phyloP scores from a whole-genome alignment of 2,329 filamentous ascomycete genomes.

The Colletotrichum godetiae region DNA sequence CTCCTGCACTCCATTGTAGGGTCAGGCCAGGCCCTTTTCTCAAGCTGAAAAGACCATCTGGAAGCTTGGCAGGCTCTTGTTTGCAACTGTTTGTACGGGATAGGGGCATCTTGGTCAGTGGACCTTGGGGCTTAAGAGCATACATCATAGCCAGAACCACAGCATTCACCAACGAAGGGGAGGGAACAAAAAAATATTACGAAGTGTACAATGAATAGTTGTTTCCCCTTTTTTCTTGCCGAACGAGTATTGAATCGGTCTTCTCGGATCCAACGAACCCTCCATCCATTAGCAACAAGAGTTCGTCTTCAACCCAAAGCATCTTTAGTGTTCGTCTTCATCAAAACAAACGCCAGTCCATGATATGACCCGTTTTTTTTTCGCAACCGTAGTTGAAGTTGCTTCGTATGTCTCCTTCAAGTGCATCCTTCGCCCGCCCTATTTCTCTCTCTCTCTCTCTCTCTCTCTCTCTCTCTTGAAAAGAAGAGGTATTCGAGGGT shows the following conservation, averaged over 20 bases:
- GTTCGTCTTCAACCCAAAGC: background rate
- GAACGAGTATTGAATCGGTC: background rate
- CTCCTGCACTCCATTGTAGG: background rate
- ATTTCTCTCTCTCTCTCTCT: background rate
- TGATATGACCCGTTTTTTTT: background rate
- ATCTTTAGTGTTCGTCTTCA: background rate
- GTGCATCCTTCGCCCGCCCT: background rate
- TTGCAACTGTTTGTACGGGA: background rate
- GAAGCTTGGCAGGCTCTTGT: background rate
- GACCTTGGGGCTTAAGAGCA: background rate
- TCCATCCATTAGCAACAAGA: background rate
- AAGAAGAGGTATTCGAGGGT: background rate
- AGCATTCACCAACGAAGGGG: background rate
- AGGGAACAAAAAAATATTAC: background rate
- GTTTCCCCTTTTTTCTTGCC: background rate
- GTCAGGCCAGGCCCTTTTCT: no score
- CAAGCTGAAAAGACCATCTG: background rate
- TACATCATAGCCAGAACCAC: background rate
- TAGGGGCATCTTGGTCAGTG: background rate
- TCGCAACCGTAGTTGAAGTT: background rate
- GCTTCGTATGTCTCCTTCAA: background rate
- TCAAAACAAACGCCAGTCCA: conserved; percentile 27
- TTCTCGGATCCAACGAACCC: background rate
- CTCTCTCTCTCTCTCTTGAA: background rate
- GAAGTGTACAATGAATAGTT: background rate